Percentiles rank a stretch among this genome's conserved stretches.
These are phyloP conservation scores for Huntiella moniliformis DNA, from an alignment of 2,329 filamentous ascomycete genomes.

Conservation along the genomic window DNA sequence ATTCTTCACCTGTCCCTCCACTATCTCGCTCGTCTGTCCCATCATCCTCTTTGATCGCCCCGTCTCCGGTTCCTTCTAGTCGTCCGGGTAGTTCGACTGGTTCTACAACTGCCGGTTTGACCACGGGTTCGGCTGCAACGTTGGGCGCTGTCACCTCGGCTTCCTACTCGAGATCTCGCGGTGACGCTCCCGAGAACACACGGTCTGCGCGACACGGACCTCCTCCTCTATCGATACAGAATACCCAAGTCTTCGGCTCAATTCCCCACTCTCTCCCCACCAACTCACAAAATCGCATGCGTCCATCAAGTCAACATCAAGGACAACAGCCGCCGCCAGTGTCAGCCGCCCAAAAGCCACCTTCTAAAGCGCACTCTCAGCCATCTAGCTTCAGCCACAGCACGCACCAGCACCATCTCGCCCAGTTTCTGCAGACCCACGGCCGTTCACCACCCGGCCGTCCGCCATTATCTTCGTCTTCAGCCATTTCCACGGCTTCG, in stretches of 20 bases:
- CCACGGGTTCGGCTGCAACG: too few relatives aligned
- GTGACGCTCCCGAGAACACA: not conserved
- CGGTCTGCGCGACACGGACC: slow-evolving; percentile 8
- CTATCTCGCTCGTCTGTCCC: too few relatives aligned
- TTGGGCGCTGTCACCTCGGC: not conserved
- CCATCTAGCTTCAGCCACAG: slow-evolving; percentile 2
- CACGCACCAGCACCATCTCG: slow-evolving; percentile 1
- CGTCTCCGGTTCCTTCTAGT: not conserved
- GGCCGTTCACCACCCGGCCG: not conserved
- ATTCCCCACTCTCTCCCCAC: not conserved
- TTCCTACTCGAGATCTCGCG: not conserved
- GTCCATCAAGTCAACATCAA: slow-evolving; percentile 8
- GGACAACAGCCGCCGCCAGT: not conserved
- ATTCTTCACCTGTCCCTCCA: not conserved
- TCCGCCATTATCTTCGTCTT: slow-evolving; percentile 1
- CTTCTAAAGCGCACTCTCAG: not conserved
- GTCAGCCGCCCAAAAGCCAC: not conserved
- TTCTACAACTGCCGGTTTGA: too few relatives aligned
- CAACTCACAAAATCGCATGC: slow-evolving; percentile 5
- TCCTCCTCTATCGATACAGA: slow-evolving; percentile 10
- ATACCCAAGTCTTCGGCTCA: not conserved
- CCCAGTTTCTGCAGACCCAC: slow-evolving; percentile 1
- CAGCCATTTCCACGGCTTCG: slow-evolving; percentile 5
- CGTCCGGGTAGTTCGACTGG: not conserved
- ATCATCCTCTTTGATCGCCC: not conserved